phyloP scores from a whole-genome alignment of 176 grass and related monocot genomes.

The Dactylis glomerata region DNA sequence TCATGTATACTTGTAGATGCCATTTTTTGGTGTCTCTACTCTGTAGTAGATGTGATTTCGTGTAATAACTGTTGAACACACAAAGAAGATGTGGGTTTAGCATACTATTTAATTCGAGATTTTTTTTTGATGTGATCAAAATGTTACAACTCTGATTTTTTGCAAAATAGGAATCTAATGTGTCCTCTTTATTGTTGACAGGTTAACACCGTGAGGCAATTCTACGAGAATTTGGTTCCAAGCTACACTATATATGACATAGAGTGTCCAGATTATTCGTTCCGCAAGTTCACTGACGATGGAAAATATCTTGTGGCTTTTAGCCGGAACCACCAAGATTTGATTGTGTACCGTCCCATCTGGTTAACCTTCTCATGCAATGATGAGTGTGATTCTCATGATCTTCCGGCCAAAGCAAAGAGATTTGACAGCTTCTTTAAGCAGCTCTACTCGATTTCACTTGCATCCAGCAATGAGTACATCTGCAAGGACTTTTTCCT shows the following conservation, averaged over 20 bases:
- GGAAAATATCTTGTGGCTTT: slow-evolving; percentile 84
- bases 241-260: slow-evolving; percentile 78
- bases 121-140: background rate
- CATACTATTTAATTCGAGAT: background rate
- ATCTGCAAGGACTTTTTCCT: slow-evolving; percentile 97
- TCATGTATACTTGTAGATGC: background rate
- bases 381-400: slow-evolving; percentile 50
- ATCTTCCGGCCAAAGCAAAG: slow-evolving; percentile 52
- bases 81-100: background rate
- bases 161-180: background rate
- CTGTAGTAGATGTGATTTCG: too few relatives aligned
- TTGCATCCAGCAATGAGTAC: slow-evolving; percentile 75
- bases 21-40: background rate
- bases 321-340: slow-evolving; percentile 84
- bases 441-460: slow-evolving; percentile 67
- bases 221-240: slow-evolving; percentile 90
- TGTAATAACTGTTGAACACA: background rate
- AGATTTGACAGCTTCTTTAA: slow-evolving; percentile 82
- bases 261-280: slow-evolving; percentile 77
- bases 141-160: background rate
- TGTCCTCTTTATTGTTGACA: slow-evolving; percentile 24
- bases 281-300: slow-evolving; percentile 92
- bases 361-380: slow-evolving; percentile 79
- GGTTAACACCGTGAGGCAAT: slow-evolving; percentile 83
- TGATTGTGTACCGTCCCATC: slow-evolving; percentile 81